Evolutionary conservation across 306 rosid genomes (phyloP).

Genomic region (Morella rubra): DNA sequence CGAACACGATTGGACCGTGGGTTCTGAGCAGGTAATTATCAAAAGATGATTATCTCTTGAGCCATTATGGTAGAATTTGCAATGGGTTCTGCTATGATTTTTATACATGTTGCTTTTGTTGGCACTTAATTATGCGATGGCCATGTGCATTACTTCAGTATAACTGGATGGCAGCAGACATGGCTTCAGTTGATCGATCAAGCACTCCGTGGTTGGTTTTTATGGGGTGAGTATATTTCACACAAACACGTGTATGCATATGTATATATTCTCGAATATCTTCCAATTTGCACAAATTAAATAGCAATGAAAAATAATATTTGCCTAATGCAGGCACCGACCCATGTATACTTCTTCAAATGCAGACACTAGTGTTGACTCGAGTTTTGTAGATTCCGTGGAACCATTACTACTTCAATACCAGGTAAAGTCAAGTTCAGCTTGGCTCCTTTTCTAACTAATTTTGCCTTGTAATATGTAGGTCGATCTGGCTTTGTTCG

Average conservation of each 20-base stretch:
- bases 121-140: constrained; percentile 6
- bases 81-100: no score
- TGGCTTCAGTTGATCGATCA: constrained; percentile 73
- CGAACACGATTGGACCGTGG: constrained; percentile 62
- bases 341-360: constrained; percentile 66
- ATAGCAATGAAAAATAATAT: neutral
- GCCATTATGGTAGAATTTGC: no score
- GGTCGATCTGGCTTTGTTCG: no score
- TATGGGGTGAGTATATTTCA: constrained; percentile 51
- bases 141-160: constrained; percentile 41
- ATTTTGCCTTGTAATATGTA: no score
- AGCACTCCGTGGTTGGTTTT: constrained; percentile 86
- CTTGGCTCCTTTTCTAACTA: no score
- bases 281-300: no score
- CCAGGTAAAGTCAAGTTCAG: no score
- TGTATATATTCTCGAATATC: neutral
- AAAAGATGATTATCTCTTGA: no score
- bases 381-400: no score
- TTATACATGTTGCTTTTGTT: neutral
- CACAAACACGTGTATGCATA: no score
- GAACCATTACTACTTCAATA: no score
- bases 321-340: constrained; percentile 67
- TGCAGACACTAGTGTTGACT: constrained; percentile 22
- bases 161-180: constrained; percentile 72
- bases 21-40: constrained; percentile 64